Percentiles rank a stretch among this genome's conserved stretches.
Evolutionary conservation across 2,329 filamentous ascomycete genomes (phyloP).

Genomic region (Monosporascus sp.): DNA sequence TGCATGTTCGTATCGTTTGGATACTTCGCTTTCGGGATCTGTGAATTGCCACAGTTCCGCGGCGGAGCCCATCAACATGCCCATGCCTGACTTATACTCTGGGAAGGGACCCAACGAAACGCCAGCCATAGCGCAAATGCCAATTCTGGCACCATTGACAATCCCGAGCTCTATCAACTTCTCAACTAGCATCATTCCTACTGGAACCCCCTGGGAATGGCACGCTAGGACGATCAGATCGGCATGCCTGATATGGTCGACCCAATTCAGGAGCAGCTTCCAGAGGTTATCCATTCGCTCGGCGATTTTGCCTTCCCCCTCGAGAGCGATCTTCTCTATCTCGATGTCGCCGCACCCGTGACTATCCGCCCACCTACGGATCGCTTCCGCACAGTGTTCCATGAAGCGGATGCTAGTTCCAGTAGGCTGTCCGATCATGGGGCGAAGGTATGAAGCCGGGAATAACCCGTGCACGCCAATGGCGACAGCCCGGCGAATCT

Average conservation of each 20-base stretch:
- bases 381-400: constrained; percentile 76
- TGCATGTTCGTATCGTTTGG: constrained; percentile 71
- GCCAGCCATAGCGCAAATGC: constrained; percentile 81
- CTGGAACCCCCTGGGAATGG: constrained; percentile 93
- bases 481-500: constrained; percentile 78
- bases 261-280: constrained; percentile 92
- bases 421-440: constrained; percentile 88
- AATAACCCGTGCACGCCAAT: constrained; percentile 96
- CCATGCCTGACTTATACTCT: constrained; percentile 82
- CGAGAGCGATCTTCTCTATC: constrained; percentile 89
- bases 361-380: constrained; percentile 73
- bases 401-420: constrained; percentile 93
- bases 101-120: constrained; percentile 90
- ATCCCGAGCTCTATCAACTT: constrained; percentile 90
- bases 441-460: constrained; percentile 79
- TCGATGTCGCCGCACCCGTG: constrained; percentile 70
- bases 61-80: constrained; percentile 83
- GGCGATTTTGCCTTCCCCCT: constrained; percentile 87
- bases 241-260: constrained; percentile 79
- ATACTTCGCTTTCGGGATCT: constrained; percentile 73
- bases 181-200: constrained; percentile 84
- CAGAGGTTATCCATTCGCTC: constrained; percentile 89
- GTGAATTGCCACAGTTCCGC: constrained; percentile 93
- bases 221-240: constrained; percentile 91
- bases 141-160: constrained; percentile 69